These are phyloP conservation scores for Aspergillus aculeatinus DNA, from an alignment of 2,329 filamentous ascomycete genomes.

Conservation along the genomic window DNA sequence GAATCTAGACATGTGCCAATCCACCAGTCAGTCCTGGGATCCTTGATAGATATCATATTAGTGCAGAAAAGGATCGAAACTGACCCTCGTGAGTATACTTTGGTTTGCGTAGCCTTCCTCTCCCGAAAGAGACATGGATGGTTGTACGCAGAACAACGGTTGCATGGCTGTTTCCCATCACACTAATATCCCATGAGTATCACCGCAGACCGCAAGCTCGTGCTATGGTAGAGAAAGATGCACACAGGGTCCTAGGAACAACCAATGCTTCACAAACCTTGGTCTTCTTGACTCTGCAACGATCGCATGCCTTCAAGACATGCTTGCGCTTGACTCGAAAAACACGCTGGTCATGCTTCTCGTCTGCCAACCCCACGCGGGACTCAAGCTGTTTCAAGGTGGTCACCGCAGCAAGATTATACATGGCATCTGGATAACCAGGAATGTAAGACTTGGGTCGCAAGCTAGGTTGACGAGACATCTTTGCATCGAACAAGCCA, in stretches of 20 bases:
- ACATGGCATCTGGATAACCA: conserved; percentile 36
- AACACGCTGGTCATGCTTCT: conserved; percentile 40
- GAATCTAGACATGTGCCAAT: conserved; percentile 30
- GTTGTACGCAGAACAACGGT: conserved; percentile 45
- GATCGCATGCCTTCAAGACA: conserved; percentile 47
- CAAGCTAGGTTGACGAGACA: conserved; percentile 43
- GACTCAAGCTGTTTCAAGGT: conserved; percentile 33
- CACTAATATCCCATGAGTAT: conserved; percentile 33
- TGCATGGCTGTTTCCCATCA: conserved; percentile 47
- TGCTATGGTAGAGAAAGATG: conserved; percentile 3
- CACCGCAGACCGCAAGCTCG: conserved; percentile 5
- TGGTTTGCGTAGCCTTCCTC: conserved; percentile 45
- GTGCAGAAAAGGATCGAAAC: conserved; percentile 5
- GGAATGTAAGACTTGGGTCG: conserved; percentile 39
- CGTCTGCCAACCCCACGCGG: conserved; percentile 30
- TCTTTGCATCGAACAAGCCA: conserved; percentile 24
- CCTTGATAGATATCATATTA: not conserved
- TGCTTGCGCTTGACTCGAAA: conserved; percentile 47
- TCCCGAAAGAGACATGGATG: conserved; percentile 47
- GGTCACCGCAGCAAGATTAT: conserved; percentile 32
- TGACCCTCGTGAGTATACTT: conserved; percentile 47
- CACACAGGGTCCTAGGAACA: conserved; percentile 1
- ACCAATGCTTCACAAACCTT: conserved; percentile 34
- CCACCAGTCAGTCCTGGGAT: conserved; percentile 3
- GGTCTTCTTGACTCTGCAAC: conserved; percentile 48